These are phyloP conservation scores for Solanum sejunctum DNA, from an alignment of 257 asterid genomes.

Conservation along the genomic window DNA sequence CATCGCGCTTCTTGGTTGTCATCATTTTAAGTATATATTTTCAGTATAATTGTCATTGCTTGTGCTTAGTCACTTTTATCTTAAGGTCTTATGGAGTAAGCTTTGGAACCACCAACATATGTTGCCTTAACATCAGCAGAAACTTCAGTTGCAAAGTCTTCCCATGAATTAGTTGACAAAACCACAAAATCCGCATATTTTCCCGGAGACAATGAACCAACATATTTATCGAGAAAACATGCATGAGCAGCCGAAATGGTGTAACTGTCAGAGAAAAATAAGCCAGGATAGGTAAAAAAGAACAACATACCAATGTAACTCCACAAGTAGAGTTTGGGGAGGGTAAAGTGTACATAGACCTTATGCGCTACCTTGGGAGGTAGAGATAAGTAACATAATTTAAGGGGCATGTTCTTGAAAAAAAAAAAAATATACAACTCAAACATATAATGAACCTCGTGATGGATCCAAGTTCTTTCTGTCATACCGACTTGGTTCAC, in stretches of 20 bases:
- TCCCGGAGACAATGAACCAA: slow-evolving; percentile 77
- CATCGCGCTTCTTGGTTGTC: not conserved
- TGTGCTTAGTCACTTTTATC: not conserved
- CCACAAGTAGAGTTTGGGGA: not conserved
- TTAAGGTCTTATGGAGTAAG: slow-evolving; percentile 20
- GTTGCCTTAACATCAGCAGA: slow-evolving; percentile 61
- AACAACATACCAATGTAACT: not conserved
- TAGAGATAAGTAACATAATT: not conserved
- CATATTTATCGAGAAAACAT: slow-evolving; percentile 70
- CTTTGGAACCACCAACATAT: slow-evolving; percentile 61
- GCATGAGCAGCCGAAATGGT: slow-evolving; percentile 87
- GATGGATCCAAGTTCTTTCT: not conserved
- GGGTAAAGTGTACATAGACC: not conserved
- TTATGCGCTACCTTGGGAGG: not conserved
- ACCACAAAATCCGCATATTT: slow-evolving; percentile 88
- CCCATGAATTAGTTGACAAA: slow-evolving; percentile 65
- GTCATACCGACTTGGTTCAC: not conserved
- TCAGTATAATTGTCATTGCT: not conserved
- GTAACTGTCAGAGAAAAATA: slow-evolving; percentile 28
- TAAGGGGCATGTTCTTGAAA: not conserved
- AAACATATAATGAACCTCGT: not conserved
- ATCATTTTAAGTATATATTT: not conserved
- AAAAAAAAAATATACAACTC: not conserved
- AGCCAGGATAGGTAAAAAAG: not conserved
- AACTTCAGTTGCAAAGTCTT: slow-evolving; percentile 34